Conservation (phyloP, 768 basidiomycete species). For the Lactarius hengduanensis region DNA sequence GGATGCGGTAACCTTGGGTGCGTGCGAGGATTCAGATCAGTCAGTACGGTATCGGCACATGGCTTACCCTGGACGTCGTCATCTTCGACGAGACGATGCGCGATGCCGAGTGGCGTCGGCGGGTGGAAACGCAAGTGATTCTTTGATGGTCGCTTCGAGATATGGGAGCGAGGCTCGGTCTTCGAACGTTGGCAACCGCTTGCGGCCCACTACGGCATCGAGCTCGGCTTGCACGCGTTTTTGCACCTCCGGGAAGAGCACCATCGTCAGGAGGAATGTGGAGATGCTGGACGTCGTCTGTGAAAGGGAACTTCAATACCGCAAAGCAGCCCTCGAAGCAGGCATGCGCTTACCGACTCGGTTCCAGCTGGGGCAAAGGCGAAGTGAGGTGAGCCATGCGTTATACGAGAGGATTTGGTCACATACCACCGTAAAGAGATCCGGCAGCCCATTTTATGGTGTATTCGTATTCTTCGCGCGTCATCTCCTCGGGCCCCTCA, state of each 20-base stretch:
- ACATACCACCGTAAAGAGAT: conserved; percentile 27
- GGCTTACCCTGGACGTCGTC: conserved; percentile 32
- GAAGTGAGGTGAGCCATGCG: not conserved
- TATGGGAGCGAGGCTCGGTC: conserved; percentile 24
- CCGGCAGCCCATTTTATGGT: conserved; percentile 30
- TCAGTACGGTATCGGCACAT: not conserved
- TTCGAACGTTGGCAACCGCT: conserved; percentile 25
- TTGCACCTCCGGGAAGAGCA: conserved; percentile 27
- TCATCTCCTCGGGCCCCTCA: conserved; percentile 26
- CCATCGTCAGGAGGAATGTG: conserved; percentile 28
- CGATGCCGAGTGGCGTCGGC: conserved; percentile 30
- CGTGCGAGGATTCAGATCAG: not conserved
- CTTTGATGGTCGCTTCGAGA: conserved; percentile 28
- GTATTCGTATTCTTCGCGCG: conserved; percentile 27
- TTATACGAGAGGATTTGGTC: not conserved
- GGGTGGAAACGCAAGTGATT: conserved; percentile 29
- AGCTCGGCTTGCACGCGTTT: conserved; percentile 23
- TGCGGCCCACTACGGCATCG: conserved; percentile 26
- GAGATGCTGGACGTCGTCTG: conserved; percentile 24
- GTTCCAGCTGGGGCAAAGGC: conserved; percentile 15
- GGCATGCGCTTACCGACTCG: conserved; percentile 22
- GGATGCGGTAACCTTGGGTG: conserved; percentile 35
- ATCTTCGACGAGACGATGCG: conserved; percentile 37
- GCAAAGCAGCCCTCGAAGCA: not conserved
- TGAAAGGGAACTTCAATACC: not conserved